phyloP scores from a whole-genome alignment of 2,329 filamentous ascomycete species.

The Lecanicillium sp. region DNA sequence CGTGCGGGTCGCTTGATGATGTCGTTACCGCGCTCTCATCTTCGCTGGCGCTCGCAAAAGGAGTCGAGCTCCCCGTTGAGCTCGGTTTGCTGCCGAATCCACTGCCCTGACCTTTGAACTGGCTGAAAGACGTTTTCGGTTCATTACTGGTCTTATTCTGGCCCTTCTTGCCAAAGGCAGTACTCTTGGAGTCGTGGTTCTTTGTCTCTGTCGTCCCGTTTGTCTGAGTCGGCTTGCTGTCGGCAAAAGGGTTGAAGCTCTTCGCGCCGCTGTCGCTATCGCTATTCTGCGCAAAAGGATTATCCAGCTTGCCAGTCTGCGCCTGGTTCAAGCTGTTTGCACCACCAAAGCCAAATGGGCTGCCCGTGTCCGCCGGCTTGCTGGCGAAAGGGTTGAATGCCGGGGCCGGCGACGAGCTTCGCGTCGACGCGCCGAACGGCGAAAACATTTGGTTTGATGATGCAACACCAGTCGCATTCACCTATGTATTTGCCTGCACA shows the following conservation, averaged over 20 bases:
- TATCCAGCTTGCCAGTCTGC: conserved; percentile 18
- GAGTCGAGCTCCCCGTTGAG: conserved; percentile 11
- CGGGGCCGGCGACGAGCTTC: conserved; percentile 21
- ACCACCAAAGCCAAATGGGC: conserved; percentile 24
- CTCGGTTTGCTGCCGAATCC: conserved; percentile 12
- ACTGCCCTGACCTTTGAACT: background rate
- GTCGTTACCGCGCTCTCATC: background rate
- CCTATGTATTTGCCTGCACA: conserved; percentile 23
- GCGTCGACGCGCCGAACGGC: conserved; percentile 25
- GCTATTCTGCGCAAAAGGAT: conserved; percentile 18
- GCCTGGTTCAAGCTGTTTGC: conserved; percentile 18
- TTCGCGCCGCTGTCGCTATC: conserved; percentile 15
- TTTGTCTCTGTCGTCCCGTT: background rate
- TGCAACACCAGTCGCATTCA: conserved; percentile 33
- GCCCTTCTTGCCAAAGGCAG: too few relatives aligned
- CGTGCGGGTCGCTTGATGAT: conserved; percentile 29
- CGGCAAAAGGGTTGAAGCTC: conserved; percentile 6
- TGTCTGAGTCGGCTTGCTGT: background rate
- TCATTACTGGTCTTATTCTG: conserved; percentile 2
- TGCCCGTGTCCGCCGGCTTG: conserved; percentile 14
- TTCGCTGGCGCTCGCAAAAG: conserved; percentile 11
- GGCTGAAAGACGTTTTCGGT: background rate
- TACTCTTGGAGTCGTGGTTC: conserved; percentile 1
- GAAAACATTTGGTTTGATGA: conserved; percentile 32
- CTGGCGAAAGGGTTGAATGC: conserved; percentile 26